phyloP scores from a whole-genome alignment of 2,329 filamentous ascomycete genomes.

The Leptographium procerum region DNA sequence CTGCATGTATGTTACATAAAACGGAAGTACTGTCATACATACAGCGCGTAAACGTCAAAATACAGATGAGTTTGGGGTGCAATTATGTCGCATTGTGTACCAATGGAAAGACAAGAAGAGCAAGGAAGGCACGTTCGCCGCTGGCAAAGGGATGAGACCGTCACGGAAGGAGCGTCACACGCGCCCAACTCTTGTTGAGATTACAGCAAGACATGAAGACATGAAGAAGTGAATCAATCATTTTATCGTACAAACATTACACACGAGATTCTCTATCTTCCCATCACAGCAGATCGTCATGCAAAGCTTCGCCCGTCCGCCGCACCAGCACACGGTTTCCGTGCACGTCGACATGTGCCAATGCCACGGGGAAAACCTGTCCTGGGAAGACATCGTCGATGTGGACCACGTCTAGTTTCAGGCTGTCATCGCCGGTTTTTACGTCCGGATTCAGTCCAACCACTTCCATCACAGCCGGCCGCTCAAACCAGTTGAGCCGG shows the following conservation, averaged over 20 bases:
- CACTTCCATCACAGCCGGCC: slow-evolving; percentile 29
- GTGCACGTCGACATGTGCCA: slow-evolving; percentile 42
- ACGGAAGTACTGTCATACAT: too few relatives aligned
- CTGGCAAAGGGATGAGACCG: neutral
- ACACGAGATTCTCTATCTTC: neutral
- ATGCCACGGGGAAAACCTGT: slow-evolving; percentile 44
- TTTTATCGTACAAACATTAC: neutral
- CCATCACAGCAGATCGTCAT: neutral
- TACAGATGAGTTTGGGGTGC: too few relatives aligned
- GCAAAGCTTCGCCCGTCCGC: neutral
- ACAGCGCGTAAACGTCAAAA: too few relatives aligned
- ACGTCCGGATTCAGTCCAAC: slow-evolving; percentile 20
- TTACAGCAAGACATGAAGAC: neutral
- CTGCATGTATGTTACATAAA: too few relatives aligned
- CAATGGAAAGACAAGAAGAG: too few relatives aligned
- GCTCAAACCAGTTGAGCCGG: slow-evolving; percentile 39
- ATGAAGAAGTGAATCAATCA: neutral
- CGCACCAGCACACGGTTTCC: slow-evolving; percentile 32
- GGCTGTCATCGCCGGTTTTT: neutral
- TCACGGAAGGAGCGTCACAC: neutral
- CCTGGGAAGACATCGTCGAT: slow-evolving; percentile 32
- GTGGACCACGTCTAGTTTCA: slow-evolving; percentile 12
- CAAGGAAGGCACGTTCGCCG: neutral
- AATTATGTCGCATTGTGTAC: too few relatives aligned
- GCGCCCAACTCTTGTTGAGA: neutral